These are phyloP conservation scores for Fraxinus americana DNA, from an alignment of 257 asterid genomes.

Conservation along the genomic window DNA sequence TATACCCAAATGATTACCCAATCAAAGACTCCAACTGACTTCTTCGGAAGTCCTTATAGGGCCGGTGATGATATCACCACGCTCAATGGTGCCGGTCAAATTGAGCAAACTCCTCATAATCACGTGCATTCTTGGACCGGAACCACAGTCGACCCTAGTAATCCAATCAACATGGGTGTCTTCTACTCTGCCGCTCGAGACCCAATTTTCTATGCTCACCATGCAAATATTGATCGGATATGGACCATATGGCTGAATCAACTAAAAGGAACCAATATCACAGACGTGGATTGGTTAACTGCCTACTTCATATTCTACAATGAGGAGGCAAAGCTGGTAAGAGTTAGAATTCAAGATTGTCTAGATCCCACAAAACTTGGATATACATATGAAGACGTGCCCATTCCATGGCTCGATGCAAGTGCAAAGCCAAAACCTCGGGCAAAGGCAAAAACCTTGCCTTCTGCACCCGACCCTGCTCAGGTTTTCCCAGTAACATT, in stretches of 20 bases:
- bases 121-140: constrained; percentile 9
- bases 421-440: constrained; percentile 1
- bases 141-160: not conserved
- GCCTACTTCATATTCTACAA: constrained; percentile 14
- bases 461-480: not conserved
- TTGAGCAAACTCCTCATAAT: constrained; percentile 5
- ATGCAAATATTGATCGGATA: constrained; percentile 24
- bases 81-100: not conserved
- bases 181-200: constrained; percentile 26
- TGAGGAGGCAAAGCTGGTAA: not conserved
- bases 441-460: not conserved
- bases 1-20: constrained; percentile 16
- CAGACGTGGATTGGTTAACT: constrained; percentile 16
- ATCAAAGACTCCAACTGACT: not conserved
- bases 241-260: constrained; percentile 19
- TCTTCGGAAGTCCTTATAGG: not conserved
- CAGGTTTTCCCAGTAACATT: not conserved
- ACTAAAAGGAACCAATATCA: constrained; percentile 2
- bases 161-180: constrained; percentile 10
- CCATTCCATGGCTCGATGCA: constrained; percentile 3
- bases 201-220: constrained; percentile 22
- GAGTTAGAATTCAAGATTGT: constrained; percentile 5
- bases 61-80: not conserved
- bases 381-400: not conserved
- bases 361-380: not conserved